Base-by-base conservation (phyloP, 2,329 filamentous ascomycete genomes). In the Cladophialophora psammophila region DNA sequence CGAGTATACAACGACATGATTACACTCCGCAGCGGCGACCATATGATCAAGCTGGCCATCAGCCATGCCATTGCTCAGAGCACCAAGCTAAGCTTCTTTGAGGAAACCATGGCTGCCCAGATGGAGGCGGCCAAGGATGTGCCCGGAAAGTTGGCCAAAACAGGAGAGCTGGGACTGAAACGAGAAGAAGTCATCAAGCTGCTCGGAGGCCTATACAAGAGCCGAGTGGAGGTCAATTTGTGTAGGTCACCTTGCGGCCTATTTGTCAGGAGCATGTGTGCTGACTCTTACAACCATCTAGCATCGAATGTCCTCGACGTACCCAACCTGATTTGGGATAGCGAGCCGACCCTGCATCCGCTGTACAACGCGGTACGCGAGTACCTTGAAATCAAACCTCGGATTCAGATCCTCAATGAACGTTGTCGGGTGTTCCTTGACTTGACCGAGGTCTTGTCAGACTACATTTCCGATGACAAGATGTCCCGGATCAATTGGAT, bases 1-100 rank as follows among this genome's bases (percentile, higher is more conserved):
- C 88, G 95, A 64, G 91, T 99, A 35, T 99, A 96, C 82, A 98
- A 99, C 80, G 95, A 99, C 79, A 99, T 99, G 95, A 98, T 99
- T 74, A 99, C 95, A 0, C 83, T 99, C 53, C 86, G 96, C 69
- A 96, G 93, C 67, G 90, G 92, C 45, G 95, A 99, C 80, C 95
- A 99, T 80, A 98, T 99, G 94, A 96, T 98, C 77, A 74, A 74
- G 64, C 63, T 74, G 7, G 73, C 73, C 57, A 74, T 74, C 82
- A 96, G 92, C 78, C 95, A 99, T 77, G 95, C 94, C 42, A 97
- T 99, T 73, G 93, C 93, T 0, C 95, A 99, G 79, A 97, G 94
- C 78, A 99, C 95, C 0, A 98, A 97, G 79, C 83, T 99, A 48
- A 95, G 91, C 76, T 93, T 95, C 77, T 99, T 99, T 74, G 95